Evolutionary conservation across 208 protist genomes (phyloP), one percentile per base, ranked within the genome.

Genomic region (Wallacemonas sp.): DNA sequence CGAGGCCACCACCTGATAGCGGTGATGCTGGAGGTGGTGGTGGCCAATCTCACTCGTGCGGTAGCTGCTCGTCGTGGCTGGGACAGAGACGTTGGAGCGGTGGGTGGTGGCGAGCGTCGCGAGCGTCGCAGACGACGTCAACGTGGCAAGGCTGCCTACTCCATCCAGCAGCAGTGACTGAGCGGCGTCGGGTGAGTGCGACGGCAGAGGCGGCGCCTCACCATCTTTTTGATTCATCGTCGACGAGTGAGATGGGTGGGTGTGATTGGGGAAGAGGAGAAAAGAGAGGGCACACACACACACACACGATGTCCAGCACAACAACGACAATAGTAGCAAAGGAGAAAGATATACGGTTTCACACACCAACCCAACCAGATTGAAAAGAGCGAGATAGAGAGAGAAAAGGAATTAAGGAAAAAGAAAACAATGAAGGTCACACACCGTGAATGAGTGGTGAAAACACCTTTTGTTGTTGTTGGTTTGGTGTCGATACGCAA

Each of bases 311-410:
- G 22, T n/a, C 26, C 24, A 3, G 6, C 45, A 45, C 39, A 45
- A 45, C 13, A 45, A 45, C 10, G 46, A 34, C 37, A 70, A 61
- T 30, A 66, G 33, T 37, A 45, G 50, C 3, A 62, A 64, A 74
- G 13, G 24, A 41, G 34, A 58, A 45, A 50, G 27, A 53, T 30
- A 37, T n/a, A n/a, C n/a, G n/a, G n/a, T n/a, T n/a, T n/a, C n/a
- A n/a, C n/a, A n/a, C n/a, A n/a, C n/a, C n/a, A n/a, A n/a, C n/a
- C n/a, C n/a, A 59, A 21, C 15, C 17, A 26, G 37, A 27, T 54
- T 17, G 26, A 48, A 33, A 21, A 48, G 8, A 17, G 21, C 15
- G 50, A 22, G 27, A 36, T 4, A 52, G 36, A 38, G 34, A 64
- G 61, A 64, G 24, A 34, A 4, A 52, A 19, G 53, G 13, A 37